Evolutionary conservation across 176 grass and related monocot species (phyloP).

Genomic region (Zoysia japonica): DNA sequence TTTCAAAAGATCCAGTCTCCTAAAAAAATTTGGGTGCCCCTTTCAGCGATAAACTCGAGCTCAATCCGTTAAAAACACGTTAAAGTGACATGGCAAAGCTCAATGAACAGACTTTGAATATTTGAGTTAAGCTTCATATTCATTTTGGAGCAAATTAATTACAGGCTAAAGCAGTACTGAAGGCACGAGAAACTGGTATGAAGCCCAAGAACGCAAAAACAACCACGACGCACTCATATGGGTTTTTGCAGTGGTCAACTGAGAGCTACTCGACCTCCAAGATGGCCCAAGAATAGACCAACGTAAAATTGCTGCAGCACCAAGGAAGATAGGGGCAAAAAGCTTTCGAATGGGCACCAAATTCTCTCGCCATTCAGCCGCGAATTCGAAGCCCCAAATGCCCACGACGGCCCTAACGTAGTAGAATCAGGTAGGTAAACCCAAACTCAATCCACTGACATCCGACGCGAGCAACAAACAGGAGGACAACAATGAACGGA

Average conservation of each 20-base stretch:
- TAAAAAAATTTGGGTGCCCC: neutral
- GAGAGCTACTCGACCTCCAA: neutral
- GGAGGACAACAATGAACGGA: neutral
- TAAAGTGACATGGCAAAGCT: neutral
- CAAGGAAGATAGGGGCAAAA: neutral
- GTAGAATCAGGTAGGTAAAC: neutral
- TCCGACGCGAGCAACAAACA: neutral
- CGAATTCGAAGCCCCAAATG: slow-evolving; percentile 1
- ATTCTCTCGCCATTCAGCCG: neutral
- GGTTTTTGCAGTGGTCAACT: neutral
- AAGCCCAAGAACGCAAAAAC: neutral
- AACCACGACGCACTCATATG: neutral
- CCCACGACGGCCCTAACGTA: neutral
- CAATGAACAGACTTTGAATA: neutral
- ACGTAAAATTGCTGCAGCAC: neutral
- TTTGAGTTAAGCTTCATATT: neutral
- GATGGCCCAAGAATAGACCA: neutral
- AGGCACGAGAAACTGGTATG: neutral
- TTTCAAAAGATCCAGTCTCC: neutral
- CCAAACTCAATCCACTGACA: neutral
- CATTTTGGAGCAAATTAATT: neutral
- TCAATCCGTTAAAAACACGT: neutral
- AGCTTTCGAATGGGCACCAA: neutral
- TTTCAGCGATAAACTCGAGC: neutral
- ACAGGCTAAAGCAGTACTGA: neutral